Percentiles rank a stretch among this genome's conserved stretches.
Evolutionary conservation across 2,329 filamentous ascomycete species (phyloP).

Genomic region (Domatiomyces globalis): DNA sequence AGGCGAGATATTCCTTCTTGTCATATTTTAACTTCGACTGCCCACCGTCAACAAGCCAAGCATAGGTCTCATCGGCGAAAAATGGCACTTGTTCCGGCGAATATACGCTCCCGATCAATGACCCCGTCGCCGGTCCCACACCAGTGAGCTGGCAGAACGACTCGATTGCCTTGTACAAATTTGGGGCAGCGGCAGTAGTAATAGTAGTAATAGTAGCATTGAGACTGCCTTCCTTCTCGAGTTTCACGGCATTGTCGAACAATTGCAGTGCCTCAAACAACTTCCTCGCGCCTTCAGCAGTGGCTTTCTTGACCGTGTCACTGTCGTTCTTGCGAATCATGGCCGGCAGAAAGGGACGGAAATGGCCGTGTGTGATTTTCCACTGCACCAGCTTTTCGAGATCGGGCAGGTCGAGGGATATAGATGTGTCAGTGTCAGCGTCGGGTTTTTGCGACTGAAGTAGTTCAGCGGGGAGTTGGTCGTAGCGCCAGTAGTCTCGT

Average conservation of each 20-base stretch:
- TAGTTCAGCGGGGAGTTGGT: slow-evolving; percentile 20
- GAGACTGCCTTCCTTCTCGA: not conserved
- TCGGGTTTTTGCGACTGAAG: slow-evolving; percentile 9
- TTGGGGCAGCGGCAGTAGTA: slow-evolving; percentile 19
- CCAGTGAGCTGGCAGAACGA: slow-evolving; percentile 26
- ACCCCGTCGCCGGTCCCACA: slow-evolving; percentile 30
- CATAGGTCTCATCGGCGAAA: slow-evolving; percentile 30
- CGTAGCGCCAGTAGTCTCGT: slow-evolving; percentile 28
- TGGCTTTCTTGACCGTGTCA: slow-evolving; percentile 17
- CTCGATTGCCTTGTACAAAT: slow-evolving; percentile 16
- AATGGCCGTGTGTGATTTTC: slow-evolving; percentile 31
- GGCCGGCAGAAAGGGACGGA: slow-evolving; percentile 27
- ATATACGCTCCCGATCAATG: slow-evolving; percentile 27
- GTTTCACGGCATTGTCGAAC: not conserved
- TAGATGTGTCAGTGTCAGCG: not conserved
- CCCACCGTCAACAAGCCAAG: slow-evolving; percentile 26
- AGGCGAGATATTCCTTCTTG: slow-evolving; percentile 24
- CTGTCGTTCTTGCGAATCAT: slow-evolving; percentile 27
- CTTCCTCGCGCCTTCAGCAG: slow-evolving; percentile 2
- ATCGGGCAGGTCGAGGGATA: slow-evolving; percentile 23
- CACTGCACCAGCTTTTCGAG: slow-evolving; percentile 29
- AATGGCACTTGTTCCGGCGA: slow-evolving; percentile 24
- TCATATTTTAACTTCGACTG: slow-evolving; percentile 29
- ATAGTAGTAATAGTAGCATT: slow-evolving; percentile 8
- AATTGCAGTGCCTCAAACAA: not conserved